A percentile compares a stretch with the other conserved stretches of the same genome.
Evolutionary conservation across 139 green algal species (phyloP).

Genomic region (Volvox reticuliferus): DNA sequence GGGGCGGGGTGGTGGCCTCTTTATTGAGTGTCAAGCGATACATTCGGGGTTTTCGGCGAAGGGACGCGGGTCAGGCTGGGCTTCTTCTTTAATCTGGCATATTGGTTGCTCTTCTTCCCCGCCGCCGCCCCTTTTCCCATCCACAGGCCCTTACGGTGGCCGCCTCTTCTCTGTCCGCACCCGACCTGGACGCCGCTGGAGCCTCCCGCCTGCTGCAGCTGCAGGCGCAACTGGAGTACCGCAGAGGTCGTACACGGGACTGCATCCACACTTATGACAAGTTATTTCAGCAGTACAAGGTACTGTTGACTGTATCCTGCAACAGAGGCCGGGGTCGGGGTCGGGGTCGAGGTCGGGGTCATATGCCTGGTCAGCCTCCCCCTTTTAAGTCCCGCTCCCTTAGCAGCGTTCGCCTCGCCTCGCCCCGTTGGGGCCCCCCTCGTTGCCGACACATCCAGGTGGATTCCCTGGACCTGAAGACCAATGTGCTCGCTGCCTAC

Average conservation of each 20-base stretch:
- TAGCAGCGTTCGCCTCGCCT: not conserved
- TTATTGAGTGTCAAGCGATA: too few relatives aligned
- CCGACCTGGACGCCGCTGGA: not conserved
- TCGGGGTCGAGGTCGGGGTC: not conserved
- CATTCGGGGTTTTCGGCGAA: too few relatives aligned
- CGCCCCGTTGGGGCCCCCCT: not conserved
- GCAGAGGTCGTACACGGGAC: slow-evolving; percentile 71
- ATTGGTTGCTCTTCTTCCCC: not conserved
- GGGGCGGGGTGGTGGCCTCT: too few relatives aligned
- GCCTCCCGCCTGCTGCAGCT: slow-evolving; percentile 73
- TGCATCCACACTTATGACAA: slow-evolving; percentile 73
- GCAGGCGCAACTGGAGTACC: slow-evolving; percentile 88
- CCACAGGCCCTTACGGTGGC: not conserved
- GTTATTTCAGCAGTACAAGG: slow-evolving; percentile 72
- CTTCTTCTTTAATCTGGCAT: too few relatives aligned
- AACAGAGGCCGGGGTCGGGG: too few relatives aligned
- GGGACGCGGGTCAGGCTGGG: too few relatives aligned
- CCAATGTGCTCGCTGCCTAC: slow-evolving; percentile 90
- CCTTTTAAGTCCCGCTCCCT: not conserved
- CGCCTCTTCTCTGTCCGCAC: not conserved
- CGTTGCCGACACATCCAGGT: slow-evolving; percentile 41
- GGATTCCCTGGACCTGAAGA: slow-evolving; percentile 78
- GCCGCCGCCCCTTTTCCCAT: not conserved
- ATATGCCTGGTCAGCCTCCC: not conserved
- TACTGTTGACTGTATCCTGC: not conserved